Base-by-base conservation (phyloP, 2,329 filamentous ascomycete species). In the Ilyonectria mors-panacis region DNA sequence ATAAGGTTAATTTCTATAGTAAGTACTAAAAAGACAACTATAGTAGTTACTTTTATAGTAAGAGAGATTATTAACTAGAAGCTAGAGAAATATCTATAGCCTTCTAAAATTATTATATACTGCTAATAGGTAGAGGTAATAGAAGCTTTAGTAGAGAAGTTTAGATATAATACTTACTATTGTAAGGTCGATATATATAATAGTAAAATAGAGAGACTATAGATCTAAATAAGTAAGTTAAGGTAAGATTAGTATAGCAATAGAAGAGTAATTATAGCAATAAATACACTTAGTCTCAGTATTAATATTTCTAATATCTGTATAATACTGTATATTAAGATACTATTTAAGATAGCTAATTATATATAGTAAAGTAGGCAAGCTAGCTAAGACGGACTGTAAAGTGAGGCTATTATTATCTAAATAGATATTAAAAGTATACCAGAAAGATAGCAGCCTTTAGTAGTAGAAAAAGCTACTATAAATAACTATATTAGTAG, bases 311-410 rank as follows among this genome's bases (percentile, higher is more conserved):
- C 58, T 28, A 45, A 67, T 47, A 51, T 63, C 35, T 23, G 45
- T 17, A 28, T 59, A 10, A 37, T 67, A 0, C 17, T 63, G 2
- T 30, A 63, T 30, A 39, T 48, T 39, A 47, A 61, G 48, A 66
- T 69, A 19, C 64, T 30, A 44, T 30, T 35, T n/a, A 13, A 30
- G 23, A 50, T 69, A 8, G 30, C 44, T 42, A 59, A 64, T 44
- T 64, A 59, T 17, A 33, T 44, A 28, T 35, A 69, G 33, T 30
- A 69, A 54, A 67, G 64, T 60, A 54, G 56, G 17, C 42, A 45
- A 26, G 55, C 55, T 12, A 54, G 64, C 21, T 47, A 48, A 44
- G 63, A 69, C 28, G 37, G 60, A 2, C 1, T 19, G 5, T n/a
- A 26, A 10, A 67, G 64, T 48, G 35, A 59, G 30, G 56, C 55